Evolutionary conservation across 164 flowering plant species (phyloP).

Genomic region (Chimonanthus praecox): DNA sequence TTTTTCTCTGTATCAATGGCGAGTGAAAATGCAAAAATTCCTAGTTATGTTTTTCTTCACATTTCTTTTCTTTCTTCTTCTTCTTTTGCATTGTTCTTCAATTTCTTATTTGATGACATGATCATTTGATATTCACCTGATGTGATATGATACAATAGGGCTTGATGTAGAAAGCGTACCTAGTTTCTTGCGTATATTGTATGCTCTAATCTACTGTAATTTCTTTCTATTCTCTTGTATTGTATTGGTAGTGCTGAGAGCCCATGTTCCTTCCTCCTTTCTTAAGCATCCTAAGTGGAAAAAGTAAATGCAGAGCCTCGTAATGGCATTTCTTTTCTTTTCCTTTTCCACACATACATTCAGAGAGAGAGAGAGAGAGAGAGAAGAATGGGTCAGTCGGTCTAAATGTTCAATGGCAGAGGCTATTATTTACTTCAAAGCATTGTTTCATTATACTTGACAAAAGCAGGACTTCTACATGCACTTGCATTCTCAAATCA

Average conservation of each 20-base stretch:
- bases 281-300: not conserved
- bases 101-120: slow-evolving; percentile 3
- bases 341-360: too few species aligned
- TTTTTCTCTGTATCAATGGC: not conserved
- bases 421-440: too few species aligned
- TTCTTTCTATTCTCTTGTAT: not conserved
- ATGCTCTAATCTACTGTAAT: not conserved
- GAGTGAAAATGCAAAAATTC: not conserved
- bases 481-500: too few species aligned
- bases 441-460: too few species aligned
- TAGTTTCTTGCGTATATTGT: not conserved
- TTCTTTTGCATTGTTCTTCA: not conserved
- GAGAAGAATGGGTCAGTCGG: too few species aligned
- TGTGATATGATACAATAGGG: too few species aligned
- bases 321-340: too few species aligned
- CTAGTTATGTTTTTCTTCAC: not conserved
- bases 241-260: not conserved
- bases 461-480: too few species aligned
- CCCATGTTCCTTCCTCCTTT: slow-evolving; percentile 6
- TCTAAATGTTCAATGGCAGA: too few species aligned
- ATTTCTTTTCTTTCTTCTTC: not conserved
- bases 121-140: too few species aligned
- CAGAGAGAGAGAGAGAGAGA: too few species aligned
- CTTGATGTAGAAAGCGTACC: not conserved
- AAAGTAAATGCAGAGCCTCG: too few species aligned